phyloP scores from a whole-genome alignment of 345 rosid species.

The Kandelia obovata region DNA sequence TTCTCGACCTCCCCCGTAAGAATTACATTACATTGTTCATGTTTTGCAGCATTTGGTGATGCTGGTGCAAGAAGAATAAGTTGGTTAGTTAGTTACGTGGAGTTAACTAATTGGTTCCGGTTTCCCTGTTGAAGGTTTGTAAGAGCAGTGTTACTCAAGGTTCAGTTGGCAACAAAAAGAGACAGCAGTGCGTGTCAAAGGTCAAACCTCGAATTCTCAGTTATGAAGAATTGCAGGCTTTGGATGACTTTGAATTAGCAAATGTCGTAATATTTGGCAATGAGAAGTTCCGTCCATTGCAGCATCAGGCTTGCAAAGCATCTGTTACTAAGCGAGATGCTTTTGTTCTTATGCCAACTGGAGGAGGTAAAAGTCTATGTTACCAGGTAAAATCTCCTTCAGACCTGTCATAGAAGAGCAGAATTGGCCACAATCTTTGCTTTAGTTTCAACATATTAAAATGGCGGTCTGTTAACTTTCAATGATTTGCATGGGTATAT shows the following conservation, averaged over 20 bases:
- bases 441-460: not conserved
- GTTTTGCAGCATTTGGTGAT: not conserved
- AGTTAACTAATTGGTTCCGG: too few species aligned
- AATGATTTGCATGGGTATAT: too few species aligned
- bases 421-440: not conserved
- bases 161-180: constrained; percentile 37
- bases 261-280: constrained; percentile 84
- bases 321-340: constrained; percentile 66
- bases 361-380: constrained; percentile 94
- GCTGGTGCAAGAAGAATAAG: too few species aligned
- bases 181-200: constrained; percentile 19
- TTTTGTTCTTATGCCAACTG: constrained; percentile 84
- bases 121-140: constrained; percentile 45
- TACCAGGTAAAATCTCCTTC: constrained; percentile 52
- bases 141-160: constrained; percentile 38
- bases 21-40: not conserved
- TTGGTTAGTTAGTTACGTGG: too few species aligned
- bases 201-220: constrained; percentile 42
- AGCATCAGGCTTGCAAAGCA: constrained; percentile 81
- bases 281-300: constrained; percentile 59
- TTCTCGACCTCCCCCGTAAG: constrained; percentile 48
- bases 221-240: constrained; percentile 59
- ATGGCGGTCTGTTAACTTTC: not conserved
- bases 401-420: not conserved
- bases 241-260: constrained; percentile 85